Percentiles rank a stretch among this genome's conserved stretches.
Evolutionary conservation across 164 flowering plant genomes (phyloP).

Genomic region (Aristolochia californica): DNA sequence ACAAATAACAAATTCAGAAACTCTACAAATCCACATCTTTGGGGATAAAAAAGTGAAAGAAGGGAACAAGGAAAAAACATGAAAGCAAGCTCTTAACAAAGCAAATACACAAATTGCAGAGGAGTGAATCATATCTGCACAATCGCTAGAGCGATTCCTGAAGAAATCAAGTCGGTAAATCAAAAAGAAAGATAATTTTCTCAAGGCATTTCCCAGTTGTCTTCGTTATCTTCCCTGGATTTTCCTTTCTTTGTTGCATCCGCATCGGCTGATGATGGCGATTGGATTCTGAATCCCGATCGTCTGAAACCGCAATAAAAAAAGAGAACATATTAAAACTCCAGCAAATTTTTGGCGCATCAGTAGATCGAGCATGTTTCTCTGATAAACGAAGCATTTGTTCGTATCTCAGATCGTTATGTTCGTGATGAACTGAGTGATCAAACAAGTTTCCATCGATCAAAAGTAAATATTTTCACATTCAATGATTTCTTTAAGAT

Average conservation of each 20-base stretch:
- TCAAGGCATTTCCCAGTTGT: slow-evolving; percentile 3
- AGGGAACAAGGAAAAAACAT: neutral
- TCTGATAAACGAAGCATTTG: too few species aligned
- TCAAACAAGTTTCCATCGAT: too few species aligned
- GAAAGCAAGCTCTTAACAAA: neutral
- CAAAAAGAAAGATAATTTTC: neutral
- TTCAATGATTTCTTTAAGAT: neutral
- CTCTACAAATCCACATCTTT: neutral
- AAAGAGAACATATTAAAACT: neutral
- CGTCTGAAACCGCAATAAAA: neutral
- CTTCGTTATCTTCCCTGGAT: neutral
- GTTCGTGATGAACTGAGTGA: too few species aligned
- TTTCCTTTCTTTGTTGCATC: neutral
- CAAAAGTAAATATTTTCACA: too few species aligned
- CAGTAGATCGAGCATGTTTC: neutral
- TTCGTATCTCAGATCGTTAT: too few species aligned
- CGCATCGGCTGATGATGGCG: neutral
- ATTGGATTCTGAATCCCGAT: neutral
- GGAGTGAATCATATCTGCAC: neutral
- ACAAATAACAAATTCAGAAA: too few species aligned
- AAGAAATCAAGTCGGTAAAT: neutral
- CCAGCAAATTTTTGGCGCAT: neutral
- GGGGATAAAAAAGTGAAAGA: neutral
- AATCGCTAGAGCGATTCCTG: neutral
- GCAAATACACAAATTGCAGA: neutral